phyloP scores from a whole-genome alignment of 257 asterid species.

The Fraxinus cuspidata region DNA sequence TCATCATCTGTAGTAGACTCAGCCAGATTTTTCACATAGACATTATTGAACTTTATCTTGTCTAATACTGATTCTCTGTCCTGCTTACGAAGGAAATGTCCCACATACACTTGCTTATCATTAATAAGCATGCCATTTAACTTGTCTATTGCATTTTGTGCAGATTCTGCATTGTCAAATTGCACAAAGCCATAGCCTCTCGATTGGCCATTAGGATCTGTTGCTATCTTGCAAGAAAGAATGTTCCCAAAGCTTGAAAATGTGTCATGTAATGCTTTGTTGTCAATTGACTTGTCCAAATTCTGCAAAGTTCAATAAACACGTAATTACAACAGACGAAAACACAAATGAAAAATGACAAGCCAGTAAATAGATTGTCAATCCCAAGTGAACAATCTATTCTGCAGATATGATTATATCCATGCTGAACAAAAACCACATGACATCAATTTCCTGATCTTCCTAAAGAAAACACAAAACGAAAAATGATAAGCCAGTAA shows the following conservation, averaged over 20 bases:
- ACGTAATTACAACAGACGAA: neutral
- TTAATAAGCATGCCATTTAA: too few relatives aligned
- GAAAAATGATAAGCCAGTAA: neutral
- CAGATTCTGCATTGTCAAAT: too few relatives aligned
- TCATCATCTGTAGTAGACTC: conserved; percentile 16
- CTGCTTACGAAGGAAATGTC: too few relatives aligned
- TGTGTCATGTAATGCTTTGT: too few relatives aligned
- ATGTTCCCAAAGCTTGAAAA: too few relatives aligned
- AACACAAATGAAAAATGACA: neutral
- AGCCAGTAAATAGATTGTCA: neutral
- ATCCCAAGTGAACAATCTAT: neutral
- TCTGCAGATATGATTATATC: neutral
- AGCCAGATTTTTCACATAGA: neutral
- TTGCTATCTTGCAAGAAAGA: too few relatives aligned
- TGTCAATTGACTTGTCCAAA: too few relatives aligned
- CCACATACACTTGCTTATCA: too few relatives aligned
- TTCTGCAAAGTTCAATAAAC: neutral
- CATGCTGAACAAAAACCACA: neutral
- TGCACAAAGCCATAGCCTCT: too few relatives aligned
- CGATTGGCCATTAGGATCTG: too few relatives aligned
- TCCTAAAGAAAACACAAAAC: too few relatives aligned
- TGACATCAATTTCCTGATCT: neutral
- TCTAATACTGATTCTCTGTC: neutral
- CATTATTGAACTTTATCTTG: conserved; percentile 2
- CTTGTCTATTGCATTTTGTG: too few relatives aligned